Evolutionary conservation across 805 yeast species (phyloP).

Genomic region (Jamesozyma piceae): DNA sequence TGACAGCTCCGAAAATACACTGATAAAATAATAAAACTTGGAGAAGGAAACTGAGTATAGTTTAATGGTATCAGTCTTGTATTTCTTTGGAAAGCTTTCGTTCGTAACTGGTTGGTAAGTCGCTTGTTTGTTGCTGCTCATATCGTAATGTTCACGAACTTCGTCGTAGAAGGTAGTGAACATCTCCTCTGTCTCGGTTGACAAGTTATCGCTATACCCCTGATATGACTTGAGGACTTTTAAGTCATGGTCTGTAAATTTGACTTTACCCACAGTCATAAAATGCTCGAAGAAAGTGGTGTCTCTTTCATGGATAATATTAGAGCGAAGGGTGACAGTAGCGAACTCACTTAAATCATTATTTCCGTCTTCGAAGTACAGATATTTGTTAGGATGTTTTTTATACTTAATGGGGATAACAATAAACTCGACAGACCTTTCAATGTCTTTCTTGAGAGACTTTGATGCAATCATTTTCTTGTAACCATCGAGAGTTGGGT

Average conservation of each 20-base stretch:
- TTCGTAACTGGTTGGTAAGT: too few relatives aligned
- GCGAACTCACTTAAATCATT: neutral
- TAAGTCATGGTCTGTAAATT: neutral
- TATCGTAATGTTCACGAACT: too few relatives aligned
- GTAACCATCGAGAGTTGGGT: neutral
- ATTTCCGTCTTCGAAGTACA: neutral
- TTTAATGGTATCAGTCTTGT: neutral
- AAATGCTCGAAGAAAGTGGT: neutral
- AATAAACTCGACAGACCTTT: neutral
- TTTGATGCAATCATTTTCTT: neutral
- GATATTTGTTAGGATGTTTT: neutral
- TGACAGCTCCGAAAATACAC: neutral
- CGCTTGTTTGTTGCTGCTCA: too few relatives aligned
- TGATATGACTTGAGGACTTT: neutral
- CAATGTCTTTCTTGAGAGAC: neutral
- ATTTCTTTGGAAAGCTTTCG: too few relatives aligned
- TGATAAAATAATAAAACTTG: neutral
- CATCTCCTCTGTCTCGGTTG: too few relatives aligned
- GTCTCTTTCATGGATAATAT: neutral
- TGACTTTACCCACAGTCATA: neutral
- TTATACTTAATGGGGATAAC: neutral
- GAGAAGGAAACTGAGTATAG: neutral
- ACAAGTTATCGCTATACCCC: too few relatives aligned
- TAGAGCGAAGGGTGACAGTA: neutral
- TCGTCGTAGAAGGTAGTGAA: too few relatives aligned